Base-by-base conservation (phyloP, 129 eudicot species). In the Chrysanthemum makinoi region DNA sequence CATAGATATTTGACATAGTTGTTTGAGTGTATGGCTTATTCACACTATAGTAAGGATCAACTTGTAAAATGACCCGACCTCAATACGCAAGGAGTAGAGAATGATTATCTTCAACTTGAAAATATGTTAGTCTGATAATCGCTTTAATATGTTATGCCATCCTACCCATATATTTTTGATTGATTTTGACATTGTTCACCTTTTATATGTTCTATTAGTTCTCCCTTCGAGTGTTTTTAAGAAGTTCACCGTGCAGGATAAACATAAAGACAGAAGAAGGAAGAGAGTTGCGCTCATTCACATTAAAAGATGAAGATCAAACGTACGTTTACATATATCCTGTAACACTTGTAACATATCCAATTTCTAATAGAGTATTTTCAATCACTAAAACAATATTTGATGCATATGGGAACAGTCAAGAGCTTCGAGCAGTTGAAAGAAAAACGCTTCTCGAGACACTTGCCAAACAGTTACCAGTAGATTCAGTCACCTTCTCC, bases 341-440 rank as follows among this genome's bases (percentile, higher is more conserved):
- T 39, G 89, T 78, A 74, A 39, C 65, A 64, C 62, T 50, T 74
- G 48, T 58, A 48, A 57, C n/a, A 14, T 73, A 59, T 68, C 50
- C 66, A 18, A 67, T 50, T 10, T 49, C 13, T 66, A 66, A 44
- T 56, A 30, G 24, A 13, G 53, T 60, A 46, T 61, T 54, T 69
- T 28, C 47, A 3, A 51, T 66, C 47, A 17, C 60, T 13, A 7
- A 65, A 63, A 69, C 52, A 63, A 53, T 55, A 66, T 69, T 60
- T 53, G 70, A 60, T 67, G 50, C 57, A 48, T 65, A 57, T 66
- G 57, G 20, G 3, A 26, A 76, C 83, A 94, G 97, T 70, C 97
- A 90, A 90, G 98, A 94, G 75, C 97, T 90, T 28, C 96, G 98
- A 22, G 89, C 96, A 30, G 96, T 94, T 46, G 98, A 94, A 76